Base-by-base conservation (phyloP, 352 stramenopile species). In the Pythium folliculosum region DNA sequence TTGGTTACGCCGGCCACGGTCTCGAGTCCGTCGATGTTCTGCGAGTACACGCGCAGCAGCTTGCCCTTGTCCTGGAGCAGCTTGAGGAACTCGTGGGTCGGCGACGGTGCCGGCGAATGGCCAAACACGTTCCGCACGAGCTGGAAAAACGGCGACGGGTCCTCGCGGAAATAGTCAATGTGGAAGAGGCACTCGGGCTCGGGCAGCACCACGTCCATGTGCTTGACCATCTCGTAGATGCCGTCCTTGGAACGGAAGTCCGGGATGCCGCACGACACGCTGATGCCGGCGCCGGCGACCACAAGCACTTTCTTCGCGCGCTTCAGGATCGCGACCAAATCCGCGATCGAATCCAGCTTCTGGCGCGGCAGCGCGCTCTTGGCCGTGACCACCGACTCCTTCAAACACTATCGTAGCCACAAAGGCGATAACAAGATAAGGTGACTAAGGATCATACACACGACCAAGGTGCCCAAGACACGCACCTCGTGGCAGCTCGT, bases 21-120 rank as follows among this genome's bases (percentile, higher is more conserved):
- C 70, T 99, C 97, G 37, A 99, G 73, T 0, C 91, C 96, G 73
- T 99, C 98, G 73, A 99, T 99, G 74, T 99, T 99, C 73, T 99
- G 96, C 35, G 96, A 98, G 71, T 99, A 99, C 35, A 97, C 78
- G 4, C 95, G 82, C 63, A 98, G 70, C 37, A 99, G 72, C 61
- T 98, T 96, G 23, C 90, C 81, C 66, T 96, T 90, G 65, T 96
- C 82, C 70, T 98, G 77, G 47, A 99, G 73, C 45, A 94, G 61
- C 23, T 87, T 94, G 12, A 99, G 78, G 64, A 99, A 99, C n/a
- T 80, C 78, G 79, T 99, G 97, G 13, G 97, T 99, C 8, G 87
- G 70, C 1, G 96, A 99, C 23, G 96, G 97, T 25, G 81, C 71
- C 16, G 95, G 81, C 16, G 77, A 85, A 60, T 80, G 60, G 5